Evolutionary conservation across 331 rosid genomes (phyloP).

Genomic region (Erythrophleum ivorense): DNA sequence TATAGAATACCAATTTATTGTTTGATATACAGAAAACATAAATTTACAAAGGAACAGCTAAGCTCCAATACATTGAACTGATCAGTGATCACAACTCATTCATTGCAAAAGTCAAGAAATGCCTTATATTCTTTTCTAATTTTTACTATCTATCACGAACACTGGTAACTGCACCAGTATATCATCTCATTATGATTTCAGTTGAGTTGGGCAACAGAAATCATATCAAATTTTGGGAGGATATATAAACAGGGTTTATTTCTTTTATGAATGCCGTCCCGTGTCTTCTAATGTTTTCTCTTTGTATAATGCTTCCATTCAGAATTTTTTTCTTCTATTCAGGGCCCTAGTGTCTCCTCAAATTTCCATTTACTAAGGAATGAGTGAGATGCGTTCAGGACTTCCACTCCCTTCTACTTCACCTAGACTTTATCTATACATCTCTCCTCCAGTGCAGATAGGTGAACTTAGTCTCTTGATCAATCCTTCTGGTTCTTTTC

Average conservation of each 20-base stretch:
- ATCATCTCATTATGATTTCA: neutral
- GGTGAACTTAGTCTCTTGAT: neutral
- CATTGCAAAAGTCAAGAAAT: neutral
- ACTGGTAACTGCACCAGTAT: neutral
- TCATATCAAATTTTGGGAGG: neutral
- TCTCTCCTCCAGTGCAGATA: neutral
- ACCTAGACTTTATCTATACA: neutral
- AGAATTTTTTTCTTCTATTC: neutral
- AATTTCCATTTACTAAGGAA: neutral
- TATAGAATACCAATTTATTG: neutral
- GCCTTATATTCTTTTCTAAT: neutral
- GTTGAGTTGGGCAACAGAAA: neutral
- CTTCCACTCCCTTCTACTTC: neutral
- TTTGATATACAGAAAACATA: neutral
- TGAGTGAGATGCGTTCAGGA: neutral
- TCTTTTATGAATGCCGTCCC: neutral
- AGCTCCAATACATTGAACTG: neutral
- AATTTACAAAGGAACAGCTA: neutral
- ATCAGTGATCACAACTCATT: slow-evolving; percentile 1
- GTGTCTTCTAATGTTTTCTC: neutral
- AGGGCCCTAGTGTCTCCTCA: neutral
- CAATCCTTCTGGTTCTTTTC: neutral
- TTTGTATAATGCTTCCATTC: neutral
- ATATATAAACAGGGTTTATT: neutral
- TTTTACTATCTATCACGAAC: neutral